phyloP scores from a whole-genome alignment of 352 stramenopile genomes.

The Phytophthora sansomeana region DNA sequence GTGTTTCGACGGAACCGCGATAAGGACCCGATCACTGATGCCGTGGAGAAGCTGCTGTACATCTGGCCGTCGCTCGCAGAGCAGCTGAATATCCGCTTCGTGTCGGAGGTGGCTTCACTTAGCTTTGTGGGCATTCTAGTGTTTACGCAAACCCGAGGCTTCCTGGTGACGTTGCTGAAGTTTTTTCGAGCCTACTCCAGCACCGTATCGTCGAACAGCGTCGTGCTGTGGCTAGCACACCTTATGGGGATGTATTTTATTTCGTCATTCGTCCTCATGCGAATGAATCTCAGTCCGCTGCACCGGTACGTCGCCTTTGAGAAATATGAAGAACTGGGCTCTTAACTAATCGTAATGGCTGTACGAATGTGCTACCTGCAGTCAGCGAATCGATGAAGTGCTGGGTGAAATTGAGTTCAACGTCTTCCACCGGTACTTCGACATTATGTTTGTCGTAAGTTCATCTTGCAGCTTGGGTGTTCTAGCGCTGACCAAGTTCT shows the following conservation, averaged over 20 bases:
- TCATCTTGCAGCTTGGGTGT: constrained; percentile 67
- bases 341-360: constrained; percentile 5
- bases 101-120: constrained; percentile 82
- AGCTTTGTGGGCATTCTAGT: constrained; percentile 84
- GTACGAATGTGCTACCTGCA: constrained; percentile 24
- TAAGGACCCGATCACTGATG: constrained; percentile 86
- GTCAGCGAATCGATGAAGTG: constrained; percentile 82
- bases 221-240: constrained; percentile 84
- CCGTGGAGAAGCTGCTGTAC: constrained; percentile 84
- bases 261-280: constrained; percentile 89
- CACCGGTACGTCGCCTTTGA: constrained; percentile 51
- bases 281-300: constrained; percentile 82
- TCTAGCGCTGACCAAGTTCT: constrained; percentile 76
- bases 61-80: constrained; percentile 77
- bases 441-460: constrained; percentile 88
- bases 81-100: constrained; percentile 84
- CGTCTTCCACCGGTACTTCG: constrained; percentile 86
- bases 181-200: constrained; percentile 85
- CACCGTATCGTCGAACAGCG: constrained; percentile 85
- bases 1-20: constrained; percentile 81
- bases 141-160: constrained; percentile 84
- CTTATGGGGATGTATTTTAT: constrained; percentile 92
- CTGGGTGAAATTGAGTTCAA: constrained; percentile 87
- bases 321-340: neutral
- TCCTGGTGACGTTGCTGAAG: constrained; percentile 79